Evolutionary conservation across 2,329 filamentous ascomycete species (phyloP), one percentile per base, ranked within the genome.

Genomic region (Cladosporium sp.): DNA sequence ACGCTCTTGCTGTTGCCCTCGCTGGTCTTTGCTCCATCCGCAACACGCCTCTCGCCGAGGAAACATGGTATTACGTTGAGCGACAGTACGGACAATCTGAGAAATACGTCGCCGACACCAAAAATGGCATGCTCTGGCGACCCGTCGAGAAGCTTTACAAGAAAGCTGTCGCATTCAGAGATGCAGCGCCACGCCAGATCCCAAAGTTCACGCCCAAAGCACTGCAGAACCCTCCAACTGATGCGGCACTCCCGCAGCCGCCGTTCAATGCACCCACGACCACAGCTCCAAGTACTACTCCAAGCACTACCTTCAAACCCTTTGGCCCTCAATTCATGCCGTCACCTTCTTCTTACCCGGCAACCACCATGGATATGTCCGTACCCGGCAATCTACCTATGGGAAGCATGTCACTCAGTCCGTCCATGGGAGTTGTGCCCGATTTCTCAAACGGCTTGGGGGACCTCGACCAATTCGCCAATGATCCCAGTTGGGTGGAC

Each of bases 111-210:
- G 85, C 85, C 3, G 85, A 87, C 68, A 79, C 79, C 6, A 78
- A 79, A 59, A 78, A 78, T 30, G 85, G 85, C 1, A 80, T 81
- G 63, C 78, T 87, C 8, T 87, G 85, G 85, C 77, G 80, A 47
- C 85, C 85, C 1, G 81, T 87, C 32, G 81, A 81, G 70, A 86
- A 85, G 71, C 74, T 87, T 4, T 76, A 84, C 67, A 81, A 80
- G 67, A 84, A 83, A 72, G 85, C 85, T 0, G 67, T 54, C 7
- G 71, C 72, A 0, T 75, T 74, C 64, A 67, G 74, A 28, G 70
- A 75, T 24, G 70, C 32, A 65, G 66, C 26, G 11, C 24, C 15
- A 18, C 54, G 34, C 21, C 41, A 64, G 24, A 34, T 18, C 1
- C 61, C 21, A 32, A 47, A 14, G 1, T 52, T 44, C 36, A 47